phyloP scores from a whole-genome alignment of 108 stramenopile genomes.

The Fistulifera solaris region DNA sequence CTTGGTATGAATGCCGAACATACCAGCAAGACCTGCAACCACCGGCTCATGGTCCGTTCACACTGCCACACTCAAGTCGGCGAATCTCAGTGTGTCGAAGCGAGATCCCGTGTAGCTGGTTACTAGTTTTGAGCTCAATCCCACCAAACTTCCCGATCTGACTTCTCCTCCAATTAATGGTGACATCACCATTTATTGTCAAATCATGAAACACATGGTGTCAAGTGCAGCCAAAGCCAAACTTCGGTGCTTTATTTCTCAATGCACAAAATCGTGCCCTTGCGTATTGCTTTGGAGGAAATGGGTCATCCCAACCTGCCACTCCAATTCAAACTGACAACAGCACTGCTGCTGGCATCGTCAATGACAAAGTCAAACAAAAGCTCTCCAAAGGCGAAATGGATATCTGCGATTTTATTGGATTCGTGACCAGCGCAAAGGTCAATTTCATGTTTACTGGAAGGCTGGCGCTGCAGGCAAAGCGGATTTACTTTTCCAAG shows the following conservation, averaged over 20 bases:
- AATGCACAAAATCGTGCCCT: slow-evolving; percentile 20
- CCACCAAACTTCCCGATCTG: background rate
- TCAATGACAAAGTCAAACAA: slow-evolving; percentile 29
- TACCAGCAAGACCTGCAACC: slow-evolving; percentile 10
- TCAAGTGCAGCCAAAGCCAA: slow-evolving; percentile 16
- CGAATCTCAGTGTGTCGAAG: slow-evolving; percentile 20
- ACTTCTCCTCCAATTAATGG: slow-evolving; percentile 14
- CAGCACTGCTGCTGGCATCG: slow-evolving; percentile 33
- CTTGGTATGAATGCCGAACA: slow-evolving; percentile 8
- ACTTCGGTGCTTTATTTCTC: slow-evolving; percentile 18
- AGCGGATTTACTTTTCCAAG: slow-evolving; percentile 28
- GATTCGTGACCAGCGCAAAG: slow-evolving; percentile 13
- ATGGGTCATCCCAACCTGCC: slow-evolving; percentile 36
- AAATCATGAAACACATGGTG: slow-evolving; percentile 22
- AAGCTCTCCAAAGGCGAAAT: slow-evolving; percentile 24
- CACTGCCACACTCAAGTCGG: slow-evolving; percentile 3
- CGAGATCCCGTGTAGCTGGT: slow-evolving; percentile 29
- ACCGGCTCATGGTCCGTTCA: background rate
- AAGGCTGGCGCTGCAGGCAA: slow-evolving; percentile 14
- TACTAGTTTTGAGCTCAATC: slow-evolving; percentile 9
- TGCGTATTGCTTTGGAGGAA: slow-evolving; percentile 13
- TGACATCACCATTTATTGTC: slow-evolving; percentile 15
- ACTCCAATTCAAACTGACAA: slow-evolving; percentile 41
- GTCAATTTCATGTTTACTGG: slow-evolving; percentile 27
- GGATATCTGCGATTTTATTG: slow-evolving; percentile 15